These are phyloP conservation scores for Gossypium anomalum DNA, from an alignment of 345 rosid genomes.

Conservation along the genomic window DNA sequence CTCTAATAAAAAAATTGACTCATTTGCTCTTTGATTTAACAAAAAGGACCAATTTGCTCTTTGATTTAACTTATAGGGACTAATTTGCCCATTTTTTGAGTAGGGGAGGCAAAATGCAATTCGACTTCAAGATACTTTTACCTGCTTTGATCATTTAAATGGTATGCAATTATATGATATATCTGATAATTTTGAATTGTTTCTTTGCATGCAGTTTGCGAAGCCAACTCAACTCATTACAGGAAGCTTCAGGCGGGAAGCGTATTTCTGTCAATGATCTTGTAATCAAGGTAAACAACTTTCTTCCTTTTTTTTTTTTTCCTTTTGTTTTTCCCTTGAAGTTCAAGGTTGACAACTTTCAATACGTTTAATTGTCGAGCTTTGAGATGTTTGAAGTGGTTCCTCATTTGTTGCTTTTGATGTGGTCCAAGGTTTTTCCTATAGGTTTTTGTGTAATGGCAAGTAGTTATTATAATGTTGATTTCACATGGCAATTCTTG, in stretches of 20 bases:
- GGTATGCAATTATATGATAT: background rate
- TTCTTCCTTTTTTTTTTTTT: background rate
- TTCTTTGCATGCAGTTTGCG: constrained; percentile 53
- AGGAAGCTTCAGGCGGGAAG: constrained; percentile 90
- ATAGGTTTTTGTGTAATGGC: background rate
- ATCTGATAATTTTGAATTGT: constrained; percentile 17
- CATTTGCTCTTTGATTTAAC: no score
- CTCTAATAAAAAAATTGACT: no score
- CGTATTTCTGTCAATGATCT: constrained; percentile 91
- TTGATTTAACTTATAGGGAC: no score
- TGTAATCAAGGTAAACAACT: constrained; percentile 75
- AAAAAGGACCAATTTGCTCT: no score
- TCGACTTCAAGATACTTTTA: no score
- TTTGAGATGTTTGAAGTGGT: background rate
- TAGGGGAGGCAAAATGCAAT: no score
- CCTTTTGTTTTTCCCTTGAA: no score
- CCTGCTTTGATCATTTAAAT: background rate
- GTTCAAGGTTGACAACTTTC: background rate
- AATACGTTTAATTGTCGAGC: background rate
- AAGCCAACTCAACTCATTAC: constrained; percentile 69
- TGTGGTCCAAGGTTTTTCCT: background rate
- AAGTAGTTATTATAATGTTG: background rate
- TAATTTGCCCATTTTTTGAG: no score
- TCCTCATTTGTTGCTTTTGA: background rate
- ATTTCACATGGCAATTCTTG: background rate